Base-by-base conservation (phyloP, 805 yeast genomes). In the Saturnispora quitensis region DNA sequence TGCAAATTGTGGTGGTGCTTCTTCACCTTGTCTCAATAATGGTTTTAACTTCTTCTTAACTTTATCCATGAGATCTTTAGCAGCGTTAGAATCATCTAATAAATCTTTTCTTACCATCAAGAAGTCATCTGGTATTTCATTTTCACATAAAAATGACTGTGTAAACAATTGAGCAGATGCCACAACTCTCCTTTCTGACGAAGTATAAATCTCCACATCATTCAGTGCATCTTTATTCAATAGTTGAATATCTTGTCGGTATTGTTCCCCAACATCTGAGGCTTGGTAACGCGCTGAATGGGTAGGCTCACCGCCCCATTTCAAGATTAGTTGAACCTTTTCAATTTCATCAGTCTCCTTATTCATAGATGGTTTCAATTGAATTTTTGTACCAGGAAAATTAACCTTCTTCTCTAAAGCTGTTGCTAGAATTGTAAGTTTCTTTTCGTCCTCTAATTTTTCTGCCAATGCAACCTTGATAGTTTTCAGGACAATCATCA, bases 291-390 rank as follows among this genome's bases (percentile, higher is more conserved):
- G 79, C 2, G 98, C 97, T 10, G 97, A 89, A 67, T 93, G 99
- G 1, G 99, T 93, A 5, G 99, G 97, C 68, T 93, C 99, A 56
- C 99, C 99, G 60, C 99, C 99, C 99, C 99, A 93, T 66, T 93
- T 93, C 60, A 93, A 73, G 55, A 93, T 95, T 56, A 93, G 82
- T 68, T 93, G 99, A 24, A 91, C 97, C 65, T 93, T 93, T 58
- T 91, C 97, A 20, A 93, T 93, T 34, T 83, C 81, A 53, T 73
- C 75, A 6, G 59, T 55, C 40, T 78, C 82, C 13, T 73, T 70
- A 60, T 77, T 76, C 51, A 90, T 63, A 3, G 91, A 82, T 0
- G 99, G 99, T 66, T 93, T 93, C 60, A 93, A 71, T 70, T 93
- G 99, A 55, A 93, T 85, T 64, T 93, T 93, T 0, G 99, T 93